phyloP scores from a whole-genome alignment of 2,329 filamentous ascomycete genomes.

The Acrocalymma vagum region DNA sequence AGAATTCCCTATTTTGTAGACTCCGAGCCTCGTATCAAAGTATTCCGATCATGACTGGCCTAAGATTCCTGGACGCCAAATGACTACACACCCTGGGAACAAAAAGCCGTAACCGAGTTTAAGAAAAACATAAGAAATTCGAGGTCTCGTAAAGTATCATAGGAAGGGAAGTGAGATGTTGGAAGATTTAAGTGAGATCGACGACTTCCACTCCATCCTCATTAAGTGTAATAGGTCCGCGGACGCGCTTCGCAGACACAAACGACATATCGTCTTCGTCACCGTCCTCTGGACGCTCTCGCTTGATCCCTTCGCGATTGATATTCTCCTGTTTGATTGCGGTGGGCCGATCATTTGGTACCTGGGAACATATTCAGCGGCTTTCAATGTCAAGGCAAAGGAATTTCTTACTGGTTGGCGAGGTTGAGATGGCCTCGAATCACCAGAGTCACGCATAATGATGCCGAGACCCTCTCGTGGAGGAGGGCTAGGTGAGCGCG shows the following conservation, averaged over 20 bases:
- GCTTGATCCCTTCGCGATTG: slow-evolving; percentile 15
- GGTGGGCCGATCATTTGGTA: too few relatives aligned
- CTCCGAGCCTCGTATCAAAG: too few relatives aligned
- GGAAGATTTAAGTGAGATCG: slow-evolving; percentile 30
- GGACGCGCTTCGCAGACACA: slow-evolving; percentile 16
- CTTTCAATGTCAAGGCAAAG: not conserved
- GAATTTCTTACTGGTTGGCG: slow-evolving; percentile 15
- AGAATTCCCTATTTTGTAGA: too few relatives aligned
- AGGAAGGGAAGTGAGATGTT: not conserved
- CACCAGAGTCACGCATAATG: too few relatives aligned
- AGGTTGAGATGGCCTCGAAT: slow-evolving; percentile 23
- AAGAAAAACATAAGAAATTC: too few relatives aligned
- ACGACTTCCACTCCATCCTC: slow-evolving; percentile 24
- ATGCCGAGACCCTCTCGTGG: slow-evolving; percentile 21
- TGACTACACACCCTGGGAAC: too few relatives aligned
- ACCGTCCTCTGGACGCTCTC: slow-evolving; percentile 4
- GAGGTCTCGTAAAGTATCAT: too few relatives aligned
- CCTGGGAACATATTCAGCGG: too few relatives aligned
- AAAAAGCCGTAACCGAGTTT: too few relatives aligned
- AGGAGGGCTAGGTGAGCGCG: slow-evolving; percentile 32
- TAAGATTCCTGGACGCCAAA: too few relatives aligned
- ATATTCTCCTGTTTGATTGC: too few relatives aligned
- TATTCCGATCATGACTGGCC: too few relatives aligned
- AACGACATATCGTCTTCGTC: slow-evolving; percentile 17
- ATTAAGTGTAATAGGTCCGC: slow-evolving; percentile 5